A percentile compares a stretch with the other conserved stretches of the same genome.
These are phyloP conservation scores for Sutorius australiensis DNA, from an alignment of 768 basidiomycete species.

Conservation along the genomic window DNA sequence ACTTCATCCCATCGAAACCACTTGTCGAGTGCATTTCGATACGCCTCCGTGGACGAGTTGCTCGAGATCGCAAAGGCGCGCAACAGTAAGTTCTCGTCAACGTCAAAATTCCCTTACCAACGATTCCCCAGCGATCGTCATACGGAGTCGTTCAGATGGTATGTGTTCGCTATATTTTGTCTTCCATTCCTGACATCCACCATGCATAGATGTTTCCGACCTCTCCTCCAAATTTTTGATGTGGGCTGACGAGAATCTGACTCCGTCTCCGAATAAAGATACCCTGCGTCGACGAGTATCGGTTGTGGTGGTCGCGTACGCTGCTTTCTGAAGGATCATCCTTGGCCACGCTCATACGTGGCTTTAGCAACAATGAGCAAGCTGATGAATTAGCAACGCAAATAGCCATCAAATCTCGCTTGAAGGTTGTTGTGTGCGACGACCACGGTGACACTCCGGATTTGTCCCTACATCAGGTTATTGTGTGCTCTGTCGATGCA, in stretches of 20 bases:
- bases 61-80: constrained; percentile 19
- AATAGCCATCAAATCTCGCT: constrained; percentile 13
- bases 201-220: constrained; percentile 14
- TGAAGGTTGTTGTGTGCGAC: constrained; percentile 17
- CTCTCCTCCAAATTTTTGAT: constrained; percentile 18
- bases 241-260: constrained; percentile 11
- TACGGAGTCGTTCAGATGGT: constrained; percentile 21
- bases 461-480: constrained; percentile 29
- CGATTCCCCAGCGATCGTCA: constrained; percentile 14
- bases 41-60: constrained; percentile 7
- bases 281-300: constrained; percentile 11
- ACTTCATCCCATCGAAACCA: neutral
- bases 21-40: neutral
- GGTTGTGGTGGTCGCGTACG: constrained; percentile 21
- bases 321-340: neutral
- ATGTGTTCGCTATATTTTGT: neutral
- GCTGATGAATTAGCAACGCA: constrained; percentile 14
- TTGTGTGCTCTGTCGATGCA: constrained; percentile 42
- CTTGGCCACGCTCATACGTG: neutral
- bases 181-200: constrained; percentile 1
- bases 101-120: neutral
- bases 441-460: constrained; percentile 13
- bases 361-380: constrained; percentile 8
- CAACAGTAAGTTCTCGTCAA: constrained; percentile 18
- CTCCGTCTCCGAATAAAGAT: neutral